Evolutionary conservation across 441 rosid species (phyloP).

Genomic region (Gossypium aridum): DNA sequence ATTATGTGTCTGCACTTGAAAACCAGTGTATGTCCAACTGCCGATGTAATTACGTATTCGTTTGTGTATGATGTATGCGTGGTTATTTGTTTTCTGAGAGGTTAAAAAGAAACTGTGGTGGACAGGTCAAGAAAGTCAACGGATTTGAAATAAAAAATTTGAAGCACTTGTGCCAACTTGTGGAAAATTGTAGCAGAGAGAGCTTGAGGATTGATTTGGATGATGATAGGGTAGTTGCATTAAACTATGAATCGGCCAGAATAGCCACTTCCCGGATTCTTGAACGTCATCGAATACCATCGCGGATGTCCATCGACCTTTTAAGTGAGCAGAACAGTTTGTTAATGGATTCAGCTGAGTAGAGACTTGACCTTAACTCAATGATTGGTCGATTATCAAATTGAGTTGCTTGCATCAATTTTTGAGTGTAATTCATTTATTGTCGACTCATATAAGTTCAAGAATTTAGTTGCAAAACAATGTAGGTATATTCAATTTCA

Average conservation of each 20-base stretch:
- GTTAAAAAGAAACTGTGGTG: slow-evolving; percentile 7
- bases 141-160: slow-evolving; percentile 63
- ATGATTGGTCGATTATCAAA: background rate
- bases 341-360: background rate
- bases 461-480: background rate
- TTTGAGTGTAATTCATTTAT: background rate
- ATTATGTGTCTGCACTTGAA: background rate
- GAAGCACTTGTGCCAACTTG: slow-evolving; percentile 62
- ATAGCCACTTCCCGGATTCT: slow-evolving; percentile 60
- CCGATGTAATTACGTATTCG: background rate
- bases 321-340: slow-evolving; percentile 17
- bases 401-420: background rate
- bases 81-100: slow-evolving; percentile 10
- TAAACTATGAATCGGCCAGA: slow-evolving; percentile 51
- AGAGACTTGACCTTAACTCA: background rate
- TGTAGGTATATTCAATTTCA: background rate
- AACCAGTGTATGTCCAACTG: background rate
- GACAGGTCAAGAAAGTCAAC: slow-evolving; percentile 75
- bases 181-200: slow-evolving; percentile 46
- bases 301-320: slow-evolving; percentile 51
- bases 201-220: slow-evolving; percentile 72
- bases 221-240: slow-evolving; percentile 63
- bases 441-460: background rate
- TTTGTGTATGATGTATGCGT: background rate
- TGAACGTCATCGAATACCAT: slow-evolving; percentile 69